Conservation (phyloP, 2,329 filamentous ascomycete species). For the Neoarthrinium moseri region DNA sequence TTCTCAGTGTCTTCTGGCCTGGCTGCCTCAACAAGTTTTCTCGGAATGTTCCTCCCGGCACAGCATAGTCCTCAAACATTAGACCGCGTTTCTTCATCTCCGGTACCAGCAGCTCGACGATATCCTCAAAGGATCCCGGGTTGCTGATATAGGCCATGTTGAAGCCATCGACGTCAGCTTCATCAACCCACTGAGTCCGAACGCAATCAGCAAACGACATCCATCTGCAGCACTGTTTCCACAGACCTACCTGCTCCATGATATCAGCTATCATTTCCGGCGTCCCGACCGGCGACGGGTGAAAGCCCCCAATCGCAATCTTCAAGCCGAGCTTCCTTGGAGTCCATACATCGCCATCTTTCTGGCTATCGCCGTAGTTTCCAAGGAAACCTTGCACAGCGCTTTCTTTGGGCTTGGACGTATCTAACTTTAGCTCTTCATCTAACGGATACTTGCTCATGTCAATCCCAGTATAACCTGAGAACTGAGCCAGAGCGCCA, state of each 20-base stretch:
- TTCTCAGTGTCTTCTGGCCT: constrained; percentile 5
- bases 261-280: constrained; percentile 3
- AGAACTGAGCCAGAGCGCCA: constrained; percentile 2
- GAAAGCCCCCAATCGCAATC: constrained; percentile 1
- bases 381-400: constrained; percentile 1
- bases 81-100: constrained; percentile 1
- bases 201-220: too few species aligned
- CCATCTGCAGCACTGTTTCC: too few species aligned
- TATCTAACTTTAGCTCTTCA: constrained; percentile 2
- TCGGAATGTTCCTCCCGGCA: constrained; percentile 10
- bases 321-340: neutral
- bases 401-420: constrained; percentile 5
- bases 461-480: constrained; percentile 1
- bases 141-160: constrained; percentile 8
- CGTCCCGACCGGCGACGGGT: neutral
- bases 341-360: neutral
- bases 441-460: constrained; percentile 4
- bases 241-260: neutral
- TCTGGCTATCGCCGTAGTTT: constrained; percentile 3
- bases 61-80: constrained; percentile 10
- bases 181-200: constrained; percentile 1
- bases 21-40: constrained; percentile 10
- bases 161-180: constrained; percentile 4
- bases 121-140: constrained; percentile 3
- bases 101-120: neutral